Percentiles rank a stretch among this genome's conserved stretches.
phyloP scores from a whole-genome alignment of 1,139 yeast species.

The Yamadazyma atlantica region DNA sequence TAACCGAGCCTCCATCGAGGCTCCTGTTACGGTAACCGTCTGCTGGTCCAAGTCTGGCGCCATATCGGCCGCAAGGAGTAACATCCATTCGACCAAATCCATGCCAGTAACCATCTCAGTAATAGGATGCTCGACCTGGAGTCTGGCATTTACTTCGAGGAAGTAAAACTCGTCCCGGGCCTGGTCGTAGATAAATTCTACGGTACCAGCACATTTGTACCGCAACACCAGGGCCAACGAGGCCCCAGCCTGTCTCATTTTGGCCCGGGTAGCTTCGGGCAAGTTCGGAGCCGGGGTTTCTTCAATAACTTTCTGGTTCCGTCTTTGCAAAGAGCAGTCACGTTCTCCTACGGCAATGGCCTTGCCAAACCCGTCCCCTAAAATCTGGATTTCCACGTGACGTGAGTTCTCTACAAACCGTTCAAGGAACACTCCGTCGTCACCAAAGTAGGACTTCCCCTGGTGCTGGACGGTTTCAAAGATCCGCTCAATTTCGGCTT shows the following conservation, averaged over 20 bases:
- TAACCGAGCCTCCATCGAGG: slow-evolving; percentile 93
- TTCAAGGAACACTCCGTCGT: slow-evolving; percentile 91
- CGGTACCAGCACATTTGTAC: slow-evolving; percentile 96
- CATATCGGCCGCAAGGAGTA: slow-evolving; percentile 82
- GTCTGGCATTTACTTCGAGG: slow-evolving; percentile 92
- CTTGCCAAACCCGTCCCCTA: slow-evolving; percentile 91
- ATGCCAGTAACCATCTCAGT: slow-evolving; percentile 94
- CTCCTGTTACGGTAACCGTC: slow-evolving; percentile 67
- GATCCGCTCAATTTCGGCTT: slow-evolving; percentile 74
- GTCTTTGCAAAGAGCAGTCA: slow-evolving; percentile 95
- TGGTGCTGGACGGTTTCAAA: slow-evolving; percentile 91
- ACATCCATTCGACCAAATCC: slow-evolving; percentile 97
- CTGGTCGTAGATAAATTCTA: slow-evolving; percentile 90
- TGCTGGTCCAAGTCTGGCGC: slow-evolving; percentile 70
- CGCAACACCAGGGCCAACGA: slow-evolving; percentile 75
- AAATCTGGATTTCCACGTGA: slow-evolving; percentile 94
- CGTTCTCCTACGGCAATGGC: slow-evolving; percentile 95
- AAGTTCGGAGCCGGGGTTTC: slow-evolving; percentile 97
- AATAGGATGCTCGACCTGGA: slow-evolving; percentile 97
- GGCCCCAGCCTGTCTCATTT: slow-evolving; percentile 83
- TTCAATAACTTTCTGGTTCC: slow-evolving; percentile 94
- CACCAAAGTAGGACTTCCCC: slow-evolving; percentile 90
- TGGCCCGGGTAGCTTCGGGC: slow-evolving; percentile 71
- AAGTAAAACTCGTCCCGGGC: slow-evolving; percentile 85
- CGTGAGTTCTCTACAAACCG: slow-evolving; percentile 91